These are phyloP conservation scores for Podospora appendiculata DNA, from an alignment of 495 filamentous ascomycete species.

Conservation along the genomic window DNA sequence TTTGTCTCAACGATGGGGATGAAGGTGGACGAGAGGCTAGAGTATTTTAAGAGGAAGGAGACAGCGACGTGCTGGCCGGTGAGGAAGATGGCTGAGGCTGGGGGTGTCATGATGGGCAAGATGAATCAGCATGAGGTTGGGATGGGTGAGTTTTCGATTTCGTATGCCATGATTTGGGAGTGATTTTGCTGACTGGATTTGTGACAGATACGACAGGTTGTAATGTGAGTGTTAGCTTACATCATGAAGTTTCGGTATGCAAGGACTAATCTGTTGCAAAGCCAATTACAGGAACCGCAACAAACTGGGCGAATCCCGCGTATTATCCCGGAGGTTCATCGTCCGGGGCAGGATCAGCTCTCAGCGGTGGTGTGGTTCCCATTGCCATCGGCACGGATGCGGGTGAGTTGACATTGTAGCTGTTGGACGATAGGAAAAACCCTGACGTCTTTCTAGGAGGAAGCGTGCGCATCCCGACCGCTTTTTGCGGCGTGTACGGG, in stretches of 20 bases:
- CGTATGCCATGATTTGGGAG: not conserved
- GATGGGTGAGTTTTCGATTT: constrained; percentile 13
- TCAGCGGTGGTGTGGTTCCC: constrained; percentile 68
- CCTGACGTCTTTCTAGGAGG: constrained; percentile 40
- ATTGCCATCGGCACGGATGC: constrained; percentile 81
- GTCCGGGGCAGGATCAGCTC: constrained; percentile 72
- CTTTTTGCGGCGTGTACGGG: constrained; percentile 82
- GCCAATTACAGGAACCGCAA: constrained; percentile 67
- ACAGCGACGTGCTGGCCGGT: constrained; percentile 58
- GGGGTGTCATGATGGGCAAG: constrained; percentile 78
- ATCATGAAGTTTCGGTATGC: not conserved
- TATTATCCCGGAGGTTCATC: constrained; percentile 92
- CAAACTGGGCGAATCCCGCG: constrained; percentile 69
- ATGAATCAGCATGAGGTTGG: constrained; percentile 90
- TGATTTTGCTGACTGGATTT: not conserved
- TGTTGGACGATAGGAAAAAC: not conserved
- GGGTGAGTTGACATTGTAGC: constrained; percentile 21
- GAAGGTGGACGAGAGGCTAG: constrained; percentile 25
- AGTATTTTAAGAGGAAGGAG: constrained; percentile 24
- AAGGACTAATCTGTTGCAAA: constrained; percentile 40
- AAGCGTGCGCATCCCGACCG: constrained; percentile 71
- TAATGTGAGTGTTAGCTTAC: constrained; percentile 14
- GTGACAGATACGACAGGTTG: constrained; percentile 30
- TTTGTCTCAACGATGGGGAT: constrained; percentile 58
- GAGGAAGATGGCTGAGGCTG: constrained; percentile 64